Conservation (phyloP, 2,329 filamentous ascomycete genomes). For the Byssoonygena ceratinophila region DNA sequence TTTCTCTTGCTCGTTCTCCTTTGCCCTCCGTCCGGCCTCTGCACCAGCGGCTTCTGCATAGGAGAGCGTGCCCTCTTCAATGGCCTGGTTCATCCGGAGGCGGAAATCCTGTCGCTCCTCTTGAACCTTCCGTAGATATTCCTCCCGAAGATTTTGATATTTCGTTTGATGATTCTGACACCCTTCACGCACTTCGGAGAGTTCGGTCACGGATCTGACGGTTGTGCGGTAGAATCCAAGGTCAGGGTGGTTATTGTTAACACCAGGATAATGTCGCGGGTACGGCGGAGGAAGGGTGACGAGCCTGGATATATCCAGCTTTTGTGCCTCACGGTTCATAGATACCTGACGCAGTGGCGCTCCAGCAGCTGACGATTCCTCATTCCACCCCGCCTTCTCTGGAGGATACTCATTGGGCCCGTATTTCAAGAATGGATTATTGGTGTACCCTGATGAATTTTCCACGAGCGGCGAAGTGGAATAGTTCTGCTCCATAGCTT, state of each 20-base stretch:
- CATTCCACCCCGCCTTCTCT: constrained; percentile 53
- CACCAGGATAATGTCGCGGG: constrained; percentile 84
- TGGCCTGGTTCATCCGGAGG: constrained; percentile 65
- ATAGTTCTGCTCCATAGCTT: constrained; percentile 49
- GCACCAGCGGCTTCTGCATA: constrained; percentile 75
- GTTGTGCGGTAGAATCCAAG: constrained; percentile 64
- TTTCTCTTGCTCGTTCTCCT: constrained; percentile 61
- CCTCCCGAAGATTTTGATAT: constrained; percentile 46
- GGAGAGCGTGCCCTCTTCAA: constrained; percentile 64
- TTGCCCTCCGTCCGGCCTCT: constrained; percentile 60
- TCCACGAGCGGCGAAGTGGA: not conserved
- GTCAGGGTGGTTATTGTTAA: constrained; percentile 91
- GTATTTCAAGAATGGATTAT: constrained; percentile 27
- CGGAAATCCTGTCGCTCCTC: constrained; percentile 57
- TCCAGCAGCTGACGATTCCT: constrained; percentile 23
- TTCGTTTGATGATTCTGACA: constrained; percentile 44
- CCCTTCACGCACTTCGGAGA: constrained; percentile 59
- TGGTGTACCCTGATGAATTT: not conserved
- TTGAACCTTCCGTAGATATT: constrained; percentile 43
- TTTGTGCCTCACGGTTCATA: constrained; percentile 36
- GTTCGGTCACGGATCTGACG: constrained; percentile 62
- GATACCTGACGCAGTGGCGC: constrained; percentile 18
- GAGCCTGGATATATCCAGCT: constrained; percentile 78
- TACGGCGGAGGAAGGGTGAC: constrained; percentile 90
- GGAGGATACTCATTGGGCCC: constrained; percentile 52